A percentile compares a stretch with the other conserved stretches of the same genome.
phyloP scores from a whole-genome alignment of 2,329 filamentous ascomycete species.

The Aspergillus neoniger region DNA sequence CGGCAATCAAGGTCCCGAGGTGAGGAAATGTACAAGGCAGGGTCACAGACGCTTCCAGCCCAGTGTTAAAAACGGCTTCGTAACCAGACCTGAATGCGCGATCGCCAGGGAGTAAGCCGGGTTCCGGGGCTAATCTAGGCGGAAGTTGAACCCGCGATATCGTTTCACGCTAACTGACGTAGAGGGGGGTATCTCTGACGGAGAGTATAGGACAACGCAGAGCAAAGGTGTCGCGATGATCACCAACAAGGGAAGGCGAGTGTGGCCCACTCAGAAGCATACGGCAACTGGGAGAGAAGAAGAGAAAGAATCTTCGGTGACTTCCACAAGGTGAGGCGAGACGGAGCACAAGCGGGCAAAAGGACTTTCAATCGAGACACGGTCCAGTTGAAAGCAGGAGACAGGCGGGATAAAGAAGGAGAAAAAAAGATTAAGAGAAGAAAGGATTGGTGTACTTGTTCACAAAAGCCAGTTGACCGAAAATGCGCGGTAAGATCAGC shows the following conservation, averaged over 20 bases:
- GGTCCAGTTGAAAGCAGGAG: background rate
- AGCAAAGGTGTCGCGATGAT: constrained; percentile 9
- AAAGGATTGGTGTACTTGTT: constrained; percentile 17
- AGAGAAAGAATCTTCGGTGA: constrained; percentile 16
- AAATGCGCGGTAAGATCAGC: constrained; percentile 25
- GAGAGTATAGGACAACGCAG: constrained; percentile 12
- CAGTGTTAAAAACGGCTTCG: background rate
- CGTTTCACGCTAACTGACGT: constrained; percentile 10
- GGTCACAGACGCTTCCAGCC: constrained; percentile 14
- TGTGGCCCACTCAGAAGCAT: constrained; percentile 19
- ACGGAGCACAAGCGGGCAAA: background rate
- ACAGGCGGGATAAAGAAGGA: background rate
- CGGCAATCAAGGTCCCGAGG: constrained; percentile 23
- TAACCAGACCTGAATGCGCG: constrained; percentile 13
- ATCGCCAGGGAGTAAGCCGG: constrained; percentile 4
- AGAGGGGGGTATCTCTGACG: constrained; percentile 4
- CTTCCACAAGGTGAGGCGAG: constrained; percentile 10
- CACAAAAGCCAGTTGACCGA: constrained; percentile 16
- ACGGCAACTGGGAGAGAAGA: constrained; percentile 12
- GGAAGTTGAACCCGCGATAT: constrained; percentile 1
- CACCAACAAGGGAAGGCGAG: constrained; percentile 13
- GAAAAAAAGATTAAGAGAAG: constrained; percentile 7
- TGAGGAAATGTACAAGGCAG: constrained; percentile 18
- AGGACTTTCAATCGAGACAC: background rate
- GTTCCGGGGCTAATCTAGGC: background rate